A percentile compares a stretch with the other conserved stretches of the same genome.
Conservation (phyloP, 192 early-diverging fungal genomes). For the Neocallimastix lanati region DNA sequence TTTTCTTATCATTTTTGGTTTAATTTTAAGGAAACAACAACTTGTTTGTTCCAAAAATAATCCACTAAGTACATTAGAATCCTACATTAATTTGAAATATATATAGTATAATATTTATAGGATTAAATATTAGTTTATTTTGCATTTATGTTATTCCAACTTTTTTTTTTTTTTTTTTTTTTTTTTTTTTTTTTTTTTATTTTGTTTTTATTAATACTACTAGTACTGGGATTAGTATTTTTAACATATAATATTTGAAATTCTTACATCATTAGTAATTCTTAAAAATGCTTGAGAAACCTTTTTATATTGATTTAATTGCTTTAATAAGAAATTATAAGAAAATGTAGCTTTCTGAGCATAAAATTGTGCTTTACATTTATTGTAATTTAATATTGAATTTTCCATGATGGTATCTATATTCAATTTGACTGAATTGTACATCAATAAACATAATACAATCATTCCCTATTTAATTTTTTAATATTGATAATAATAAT, state of each 20-base stretch:
- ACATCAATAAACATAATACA: constrained; percentile 59
- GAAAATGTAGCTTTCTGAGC: constrained; percentile 55
- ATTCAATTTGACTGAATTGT: constrained; percentile 6
- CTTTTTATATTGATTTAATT: constrained; percentile 44
- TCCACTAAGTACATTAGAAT: constrained; percentile 55
- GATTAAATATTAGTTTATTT: too few relatives aligned
- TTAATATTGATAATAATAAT: too few relatives aligned
- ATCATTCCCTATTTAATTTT: constrained; percentile 57
- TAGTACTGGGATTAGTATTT: too few relatives aligned
- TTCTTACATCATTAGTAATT: constrained; percentile 50
- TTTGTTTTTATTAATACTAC: too few relatives aligned
- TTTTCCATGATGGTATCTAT: not conserved
- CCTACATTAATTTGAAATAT: constrained; percentile 17
- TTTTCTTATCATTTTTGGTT: constrained; percentile 54
- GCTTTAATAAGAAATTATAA: constrained; percentile 65
- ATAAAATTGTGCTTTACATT: constrained; percentile 30
- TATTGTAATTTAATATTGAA: not conserved
- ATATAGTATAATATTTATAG: too few relatives aligned
- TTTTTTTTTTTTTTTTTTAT: too few relatives aligned
- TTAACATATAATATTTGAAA: too few relatives aligned
- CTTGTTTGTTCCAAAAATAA: constrained; percentile 83
- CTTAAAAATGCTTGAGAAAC: constrained; percentile 34
- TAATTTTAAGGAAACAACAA: constrained; percentile 44
- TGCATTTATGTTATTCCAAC: too few relatives aligned
- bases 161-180: too few relatives aligned